Conservation (phyloP, 306 rosid genomes). For the Prunus padus region DNA sequence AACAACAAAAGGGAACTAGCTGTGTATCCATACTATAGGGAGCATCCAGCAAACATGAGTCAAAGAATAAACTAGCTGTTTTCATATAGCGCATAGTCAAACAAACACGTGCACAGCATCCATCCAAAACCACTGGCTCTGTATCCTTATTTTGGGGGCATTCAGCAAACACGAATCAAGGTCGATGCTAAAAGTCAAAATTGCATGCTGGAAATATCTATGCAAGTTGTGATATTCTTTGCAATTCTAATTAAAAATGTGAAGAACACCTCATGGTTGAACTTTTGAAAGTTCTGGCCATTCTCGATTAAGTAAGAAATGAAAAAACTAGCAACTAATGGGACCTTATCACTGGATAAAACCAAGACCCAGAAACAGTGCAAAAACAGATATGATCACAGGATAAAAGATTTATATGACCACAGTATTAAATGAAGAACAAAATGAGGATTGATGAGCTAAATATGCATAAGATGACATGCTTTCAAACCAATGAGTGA, state of each 20-base stretch:
- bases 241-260: not conserved
- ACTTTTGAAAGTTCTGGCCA: not conserved
- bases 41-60: not conserved
- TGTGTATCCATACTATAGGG: not conserved
- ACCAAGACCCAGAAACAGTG: not conserved
- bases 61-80: not conserved
- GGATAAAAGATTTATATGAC: not conserved
- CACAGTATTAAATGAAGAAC: not conserved
- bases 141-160: not conserved
- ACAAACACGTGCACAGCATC: not conserved
- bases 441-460: not conserved
- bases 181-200: not conserved
- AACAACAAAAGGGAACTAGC: not conserved
- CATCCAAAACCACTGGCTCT: not conserved
- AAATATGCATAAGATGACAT: not conserved
- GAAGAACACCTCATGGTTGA: not conserved
- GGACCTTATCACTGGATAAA: slow-evolving; percentile 1
- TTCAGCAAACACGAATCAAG: not conserved
- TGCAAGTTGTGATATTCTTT: not conserved
- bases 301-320: slow-evolving; percentile 1
- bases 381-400: slow-evolving; percentile 5
- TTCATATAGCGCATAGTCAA: not conserved
- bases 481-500: not conserved
- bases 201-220: not conserved
- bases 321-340: slow-evolving; percentile 1